Evolutionary conservation across 2,329 filamentous ascomycete species (phyloP).

Genomic region (Zasmidium cellare): DNA sequence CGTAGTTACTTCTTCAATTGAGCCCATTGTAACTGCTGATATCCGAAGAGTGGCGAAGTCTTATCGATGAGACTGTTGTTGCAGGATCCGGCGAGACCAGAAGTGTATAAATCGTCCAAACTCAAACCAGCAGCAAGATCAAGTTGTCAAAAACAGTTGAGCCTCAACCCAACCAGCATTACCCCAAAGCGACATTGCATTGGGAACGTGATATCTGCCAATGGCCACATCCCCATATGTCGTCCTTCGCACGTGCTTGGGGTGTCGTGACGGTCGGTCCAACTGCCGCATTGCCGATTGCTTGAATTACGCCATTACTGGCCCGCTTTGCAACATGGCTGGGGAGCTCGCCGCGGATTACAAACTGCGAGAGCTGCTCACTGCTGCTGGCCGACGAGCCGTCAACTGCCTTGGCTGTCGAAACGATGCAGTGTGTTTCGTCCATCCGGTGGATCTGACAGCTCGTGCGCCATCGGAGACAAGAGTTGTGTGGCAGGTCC

Average conservation of each 20-base stretch:
- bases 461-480: background rate
- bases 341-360: background rate
- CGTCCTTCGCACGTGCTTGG: too few species aligned
- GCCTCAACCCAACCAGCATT: background rate
- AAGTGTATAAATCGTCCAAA: too few species aligned
- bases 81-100: too few species aligned
- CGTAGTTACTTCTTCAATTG: constrained; percentile 4
- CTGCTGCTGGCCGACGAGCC: constrained; percentile 1
- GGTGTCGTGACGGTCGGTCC: background rate
- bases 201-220: background rate
- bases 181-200: background rate
- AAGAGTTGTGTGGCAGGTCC: background rate
- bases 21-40: constrained; percentile 10
- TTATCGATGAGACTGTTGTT: too few species aligned
- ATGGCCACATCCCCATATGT: background rate
- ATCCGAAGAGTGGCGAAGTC: too few species aligned
- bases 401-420: background rate
- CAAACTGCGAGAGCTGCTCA: background rate
- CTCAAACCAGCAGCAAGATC: too few species aligned
- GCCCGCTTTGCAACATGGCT: constrained; percentile 15
- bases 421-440: background rate
- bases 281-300: background rate
- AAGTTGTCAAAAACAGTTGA: too few species aligned
- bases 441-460: background rate
- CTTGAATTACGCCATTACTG: constrained; percentile 13